Conservation (phyloP, 1,284 basidiomycete genomes). For the Sporisorium scitamineum region DNA sequence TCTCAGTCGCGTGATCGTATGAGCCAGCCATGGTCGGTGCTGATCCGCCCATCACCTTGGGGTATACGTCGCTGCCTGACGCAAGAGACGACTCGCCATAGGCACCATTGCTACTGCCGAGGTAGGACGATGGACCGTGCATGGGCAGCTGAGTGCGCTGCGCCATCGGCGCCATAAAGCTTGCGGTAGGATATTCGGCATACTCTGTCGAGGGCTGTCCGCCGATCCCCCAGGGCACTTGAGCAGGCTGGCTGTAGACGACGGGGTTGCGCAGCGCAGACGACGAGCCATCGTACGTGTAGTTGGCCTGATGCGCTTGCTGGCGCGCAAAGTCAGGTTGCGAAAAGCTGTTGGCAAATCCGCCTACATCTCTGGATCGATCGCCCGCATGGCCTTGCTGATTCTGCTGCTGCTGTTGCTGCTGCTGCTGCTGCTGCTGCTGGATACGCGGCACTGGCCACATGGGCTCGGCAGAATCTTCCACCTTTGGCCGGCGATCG, state of each 20-base stretch:
- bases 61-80: constrained; percentile 18
- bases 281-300: constrained; percentile 39
- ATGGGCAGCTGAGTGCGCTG: constrained; percentile 17
- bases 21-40: constrained; percentile 12
- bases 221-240: constrained; percentile 17
- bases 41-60: constrained; percentile 22
- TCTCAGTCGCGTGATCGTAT: constrained; percentile 36
- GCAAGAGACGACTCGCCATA: constrained; percentile 30
- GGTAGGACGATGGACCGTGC: constrained; percentile 19
- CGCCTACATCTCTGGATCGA: constrained; percentile 18
- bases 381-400: constrained; percentile 23
- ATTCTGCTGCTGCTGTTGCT: constrained; percentile 12
- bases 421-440: constrained; percentile 17
- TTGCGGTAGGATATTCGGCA: constrained; percentile 41
- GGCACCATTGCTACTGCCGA: constrained; percentile 17
- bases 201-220: constrained; percentile 23
- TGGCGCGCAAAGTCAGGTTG: constrained; percentile 28
- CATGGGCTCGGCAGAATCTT: constrained; percentile 25
- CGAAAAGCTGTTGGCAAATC: constrained; percentile 19
- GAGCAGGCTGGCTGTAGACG: constrained; percentile 45
- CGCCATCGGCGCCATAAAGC: constrained; percentile 26
- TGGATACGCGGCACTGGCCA: constrained; percentile 35
- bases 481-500: constrained; percentile 21
- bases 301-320: constrained; percentile 20
- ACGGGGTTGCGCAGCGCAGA: constrained; percentile 37